A percentile compares a stretch with the other conserved stretches of the same genome.
Evolutionary conservation across 192 early-diverging fungal species (phyloP).

Genomic region (Podila horticola): DNA sequence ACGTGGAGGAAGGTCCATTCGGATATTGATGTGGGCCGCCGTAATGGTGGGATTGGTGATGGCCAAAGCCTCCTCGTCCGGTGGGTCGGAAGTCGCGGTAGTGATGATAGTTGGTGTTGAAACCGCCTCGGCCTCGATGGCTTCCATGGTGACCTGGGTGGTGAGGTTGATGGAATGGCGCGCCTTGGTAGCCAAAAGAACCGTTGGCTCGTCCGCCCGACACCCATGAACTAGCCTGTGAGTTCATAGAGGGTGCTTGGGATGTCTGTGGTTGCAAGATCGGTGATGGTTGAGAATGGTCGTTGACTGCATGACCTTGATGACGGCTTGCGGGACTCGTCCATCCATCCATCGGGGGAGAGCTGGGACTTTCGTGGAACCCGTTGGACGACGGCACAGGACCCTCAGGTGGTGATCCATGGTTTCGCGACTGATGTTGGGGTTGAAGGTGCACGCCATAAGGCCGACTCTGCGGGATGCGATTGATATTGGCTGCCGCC

Average conservation of each 20-base stretch:
- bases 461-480: slow-evolving; percentile 26
- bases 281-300: too few relatives aligned
- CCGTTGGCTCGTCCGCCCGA: too few relatives aligned
- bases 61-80: slow-evolving; percentile 1
- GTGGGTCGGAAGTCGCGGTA: neutral
- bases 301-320: neutral
- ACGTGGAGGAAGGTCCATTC: neutral
- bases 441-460: slow-evolving; percentile 26
- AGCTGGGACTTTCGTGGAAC: neutral
- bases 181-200: too few relatives aligned
- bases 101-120: neutral
- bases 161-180: neutral
- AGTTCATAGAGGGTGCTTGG: too few relatives aligned
- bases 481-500: slow-evolving; percentile 36
- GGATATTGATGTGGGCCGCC: neutral
- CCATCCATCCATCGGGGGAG: neutral
- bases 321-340: neutral
- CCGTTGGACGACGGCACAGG: neutral
- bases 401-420: neutral
- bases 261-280: too few relatives aligned
- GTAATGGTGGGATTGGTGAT: neutral
- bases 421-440: slow-evolving; percentile 2
- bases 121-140: neutral
- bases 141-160: neutral
- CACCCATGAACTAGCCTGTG: too few relatives aligned